Evolutionary conservation across 139 green algal genomes (phyloP).

Genomic region (Yamagishiella unicocca): DNA sequence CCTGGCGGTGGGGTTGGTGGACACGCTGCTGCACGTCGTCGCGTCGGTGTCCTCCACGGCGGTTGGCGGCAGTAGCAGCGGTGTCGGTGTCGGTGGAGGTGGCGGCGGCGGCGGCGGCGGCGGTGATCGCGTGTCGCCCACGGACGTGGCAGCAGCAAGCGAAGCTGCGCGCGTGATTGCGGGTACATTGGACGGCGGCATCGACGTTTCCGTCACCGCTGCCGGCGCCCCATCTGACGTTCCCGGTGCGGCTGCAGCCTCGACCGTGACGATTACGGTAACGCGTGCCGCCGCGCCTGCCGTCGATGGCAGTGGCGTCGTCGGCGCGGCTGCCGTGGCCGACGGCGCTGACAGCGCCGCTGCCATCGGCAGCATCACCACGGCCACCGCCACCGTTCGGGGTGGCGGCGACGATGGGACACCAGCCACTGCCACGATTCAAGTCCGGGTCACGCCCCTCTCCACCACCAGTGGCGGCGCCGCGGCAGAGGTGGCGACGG

Average conservation of each 20-base stretch:
- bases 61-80: neutral
- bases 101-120: neutral
- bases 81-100: neutral
- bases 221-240: neutral
- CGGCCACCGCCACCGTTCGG: slow-evolving; percentile 18
- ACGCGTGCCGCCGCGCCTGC: neutral
- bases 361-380: slow-evolving; percentile 24
- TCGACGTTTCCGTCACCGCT: slow-evolving; percentile 31
- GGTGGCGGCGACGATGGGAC: neutral
- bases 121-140: no score
- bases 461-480: no score
- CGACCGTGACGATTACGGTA: slow-evolving; percentile 17
- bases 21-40: slow-evolving; percentile 35
- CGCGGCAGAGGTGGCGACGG: no score
- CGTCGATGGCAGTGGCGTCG: neutral
- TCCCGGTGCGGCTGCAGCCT: neutral
- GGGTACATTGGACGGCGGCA: neutral
- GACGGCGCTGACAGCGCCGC: neutral
- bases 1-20: neutral
- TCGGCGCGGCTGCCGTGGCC: neutral
- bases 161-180: neutral
- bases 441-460: slow-evolving; percentile 8
- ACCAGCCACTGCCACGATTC: slow-evolving; percentile 22
- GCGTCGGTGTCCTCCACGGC: neutral
- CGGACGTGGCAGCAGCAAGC: no score